A percentile compares a stretch with the other conserved stretches of the same genome.
Evolutionary conservation across 768 basidiomycete species (phyloP).

Genomic region (Baorangia bicolor): DNA sequence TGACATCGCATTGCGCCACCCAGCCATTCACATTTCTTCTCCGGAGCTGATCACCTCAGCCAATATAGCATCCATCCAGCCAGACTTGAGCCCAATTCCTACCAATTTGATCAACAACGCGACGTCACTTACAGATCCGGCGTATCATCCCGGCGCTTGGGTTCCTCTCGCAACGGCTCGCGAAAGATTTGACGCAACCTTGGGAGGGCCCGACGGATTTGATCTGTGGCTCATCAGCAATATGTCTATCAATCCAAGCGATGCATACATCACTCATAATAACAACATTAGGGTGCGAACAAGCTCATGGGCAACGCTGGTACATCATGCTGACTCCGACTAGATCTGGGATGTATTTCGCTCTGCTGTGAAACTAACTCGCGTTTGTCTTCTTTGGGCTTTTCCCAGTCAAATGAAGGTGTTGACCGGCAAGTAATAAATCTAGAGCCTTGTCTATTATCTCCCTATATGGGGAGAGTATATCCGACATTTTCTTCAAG

Average conservation of each 20-base stretch:
- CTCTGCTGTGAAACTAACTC: slow-evolving; percentile 49
- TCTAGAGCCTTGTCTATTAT: slow-evolving; percentile 43
- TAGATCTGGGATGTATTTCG: slow-evolving; percentile 79
- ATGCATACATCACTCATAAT: slow-evolving; percentile 73
- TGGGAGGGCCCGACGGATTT: slow-evolving; percentile 66
- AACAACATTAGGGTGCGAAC: slow-evolving; percentile 57
- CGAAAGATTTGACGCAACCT: slow-evolving; percentile 43
- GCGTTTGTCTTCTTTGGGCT: slow-evolving; percentile 36
- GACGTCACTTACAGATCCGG: slow-evolving; percentile 34
- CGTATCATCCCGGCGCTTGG: slow-evolving; percentile 51
- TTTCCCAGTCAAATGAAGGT: background rate
- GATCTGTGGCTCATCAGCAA: slow-evolving; percentile 62
- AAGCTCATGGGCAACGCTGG: background rate
- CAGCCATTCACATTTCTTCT: slow-evolving; percentile 59
- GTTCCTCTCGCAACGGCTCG: slow-evolving; percentile 55
- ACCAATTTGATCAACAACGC: slow-evolving; percentile 13
- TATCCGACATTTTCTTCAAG: slow-evolving; percentile 58
- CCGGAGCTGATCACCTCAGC: slow-evolving; percentile 37
- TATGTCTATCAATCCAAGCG: slow-evolving; percentile 65
- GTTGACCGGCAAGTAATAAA: background rate
- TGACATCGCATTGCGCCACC: slow-evolving; percentile 52
- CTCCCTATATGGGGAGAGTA: slow-evolving; percentile 60
- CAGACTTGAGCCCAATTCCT: slow-evolving; percentile 54
- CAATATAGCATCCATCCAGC: slow-evolving; percentile 45
- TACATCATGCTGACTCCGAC: background rate